Percentiles rank a stretch among this genome's conserved stretches.
These are phyloP conservation scores for Austroboletus novae-zelandiae DNA, from an alignment of 1,284 basidiomycete genomes.

Conservation along the genomic window DNA sequence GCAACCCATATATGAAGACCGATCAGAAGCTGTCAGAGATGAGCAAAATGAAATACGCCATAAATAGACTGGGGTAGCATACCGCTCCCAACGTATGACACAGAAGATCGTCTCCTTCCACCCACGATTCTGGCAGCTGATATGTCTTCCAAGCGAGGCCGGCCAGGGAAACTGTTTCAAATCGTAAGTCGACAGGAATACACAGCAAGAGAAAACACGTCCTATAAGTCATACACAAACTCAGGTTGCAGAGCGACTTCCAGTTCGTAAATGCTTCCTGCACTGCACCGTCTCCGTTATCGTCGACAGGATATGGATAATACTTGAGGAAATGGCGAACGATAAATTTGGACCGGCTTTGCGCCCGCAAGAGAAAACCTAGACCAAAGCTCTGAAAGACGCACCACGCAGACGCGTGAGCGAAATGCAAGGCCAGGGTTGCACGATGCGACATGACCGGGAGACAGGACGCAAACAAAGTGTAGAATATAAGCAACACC, in stretches of 20 bases:
- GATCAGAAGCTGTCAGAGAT: slow-evolving; percentile 65
- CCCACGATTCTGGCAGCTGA: slow-evolving; percentile 78
- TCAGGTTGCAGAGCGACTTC: slow-evolving; percentile 92
- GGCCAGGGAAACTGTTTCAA: slow-evolving; percentile 66
- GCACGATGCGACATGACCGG: slow-evolving; percentile 43
- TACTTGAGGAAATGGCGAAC: slow-evolving; percentile 94
- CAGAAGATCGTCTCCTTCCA: slow-evolving; percentile 84
- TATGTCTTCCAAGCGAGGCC: slow-evolving; percentile 89
- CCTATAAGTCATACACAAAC: slow-evolving; percentile 94
- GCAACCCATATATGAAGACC: slow-evolving; percentile 92
- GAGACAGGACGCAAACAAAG: slow-evolving; percentile 44
- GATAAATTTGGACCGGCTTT: slow-evolving; percentile 85
- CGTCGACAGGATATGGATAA: slow-evolving; percentile 73
- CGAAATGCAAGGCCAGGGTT: slow-evolving; percentile 65
- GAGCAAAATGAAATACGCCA: slow-evolving; percentile 1
- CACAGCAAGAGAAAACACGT: slow-evolving; percentile 26
- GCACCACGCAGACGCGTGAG: slow-evolving; percentile 86
- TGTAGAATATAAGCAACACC: slow-evolving; percentile 57
- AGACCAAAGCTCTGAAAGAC: slow-evolving; percentile 89
- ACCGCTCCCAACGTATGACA: slow-evolving; percentile 85
- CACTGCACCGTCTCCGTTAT: slow-evolving; percentile 69
- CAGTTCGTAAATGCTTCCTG: slow-evolving; percentile 93
- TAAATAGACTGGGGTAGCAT: slow-evolving; percentile 28
- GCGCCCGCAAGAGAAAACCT: slow-evolving; percentile 79
- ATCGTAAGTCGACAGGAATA: neutral